Percentiles rank a stretch among this genome's conserved stretches.
These are phyloP conservation scores for Lactarius indigo DNA, from an alignment of 768 basidiomycete genomes.

Conservation along the genomic window DNA sequence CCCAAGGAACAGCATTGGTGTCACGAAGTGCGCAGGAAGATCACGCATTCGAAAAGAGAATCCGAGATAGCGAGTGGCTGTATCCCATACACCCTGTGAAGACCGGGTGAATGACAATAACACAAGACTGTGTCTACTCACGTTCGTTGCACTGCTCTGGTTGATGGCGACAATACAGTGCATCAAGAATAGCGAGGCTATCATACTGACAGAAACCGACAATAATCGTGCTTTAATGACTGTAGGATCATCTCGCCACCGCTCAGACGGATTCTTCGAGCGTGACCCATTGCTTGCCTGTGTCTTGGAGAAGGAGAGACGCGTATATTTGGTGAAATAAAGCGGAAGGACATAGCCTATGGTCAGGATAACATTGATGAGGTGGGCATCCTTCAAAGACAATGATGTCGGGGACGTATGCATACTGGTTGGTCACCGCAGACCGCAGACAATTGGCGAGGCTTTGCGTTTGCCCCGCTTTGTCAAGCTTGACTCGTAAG, in stretches of 20 bases:
- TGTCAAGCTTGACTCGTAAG: too few relatives aligned
- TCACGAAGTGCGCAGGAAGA: constrained; percentile 57
- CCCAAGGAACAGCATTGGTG: constrained; percentile 72
- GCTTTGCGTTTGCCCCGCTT: too few relatives aligned
- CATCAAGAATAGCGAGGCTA: constrained; percentile 52
- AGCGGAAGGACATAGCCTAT: constrained; percentile 77
- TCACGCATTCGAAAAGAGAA: constrained; percentile 26
- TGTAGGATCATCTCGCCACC: constrained; percentile 77
- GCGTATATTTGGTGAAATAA: constrained; percentile 66
- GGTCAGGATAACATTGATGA: constrained; percentile 56
- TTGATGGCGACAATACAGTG: constrained; percentile 39
- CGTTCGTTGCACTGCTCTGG: constrained; percentile 24
- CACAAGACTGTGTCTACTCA: constrained; percentile 21
- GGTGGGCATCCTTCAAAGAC: constrained; percentile 40
- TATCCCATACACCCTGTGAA: constrained; percentile 26
- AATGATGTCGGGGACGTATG: constrained; percentile 23
- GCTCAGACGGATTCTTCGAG: constrained; percentile 39
- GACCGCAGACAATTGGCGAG: too few relatives aligned
- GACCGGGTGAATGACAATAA: neutral
- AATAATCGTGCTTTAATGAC: constrained; percentile 78
- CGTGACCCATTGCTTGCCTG: constrained; percentile 25
- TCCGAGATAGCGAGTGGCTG: constrained; percentile 17
- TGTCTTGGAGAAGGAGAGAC: constrained; percentile 48
- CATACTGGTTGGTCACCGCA: neutral
- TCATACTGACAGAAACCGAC: constrained; percentile 63